A percentile compares a stretch with the other conserved stretches of the same genome.
These are phyloP conservation scores for Rachicladosporium sp. DNA, from an alignment of 2,329 filamentous ascomycete species.

Conservation along the genomic window DNA sequence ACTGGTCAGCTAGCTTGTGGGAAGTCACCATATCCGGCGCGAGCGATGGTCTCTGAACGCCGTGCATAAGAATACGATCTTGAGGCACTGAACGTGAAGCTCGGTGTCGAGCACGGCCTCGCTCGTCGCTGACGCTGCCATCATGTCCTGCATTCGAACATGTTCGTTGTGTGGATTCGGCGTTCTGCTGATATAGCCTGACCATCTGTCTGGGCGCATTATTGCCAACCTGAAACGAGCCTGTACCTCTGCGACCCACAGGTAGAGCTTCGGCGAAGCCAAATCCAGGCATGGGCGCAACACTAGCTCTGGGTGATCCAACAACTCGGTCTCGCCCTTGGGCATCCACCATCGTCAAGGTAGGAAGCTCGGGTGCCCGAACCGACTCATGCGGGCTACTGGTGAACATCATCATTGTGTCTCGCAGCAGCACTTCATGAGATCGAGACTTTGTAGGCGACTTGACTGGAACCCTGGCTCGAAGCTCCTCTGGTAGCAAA, in stretches of 20 bases:
- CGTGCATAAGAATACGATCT: not conserved
- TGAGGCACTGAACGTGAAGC: not conserved
- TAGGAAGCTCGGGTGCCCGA: conserved; percentile 1
- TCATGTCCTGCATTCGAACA: no score
- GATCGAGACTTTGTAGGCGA: conserved; percentile 9
- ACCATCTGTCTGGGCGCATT: conserved; percentile 6
- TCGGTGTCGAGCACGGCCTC: conserved; percentile 3
- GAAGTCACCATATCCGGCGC: conserved; percentile 1
- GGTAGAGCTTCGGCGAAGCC: not conserved
- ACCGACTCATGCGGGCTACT: not conserved
- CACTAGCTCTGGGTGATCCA: conserved; percentile 1
- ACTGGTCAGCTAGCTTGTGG: conserved; percentile 12
- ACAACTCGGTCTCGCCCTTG: conserved; percentile 4
- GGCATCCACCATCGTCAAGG: conserved; percentile 5
- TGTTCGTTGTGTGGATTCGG: not conserved
- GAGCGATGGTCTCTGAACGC: no score
- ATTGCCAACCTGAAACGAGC: conserved; percentile 7
- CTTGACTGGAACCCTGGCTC: conserved; percentile 12
- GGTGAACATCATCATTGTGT: conserved; percentile 5
- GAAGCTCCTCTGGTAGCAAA: conserved; percentile 21
- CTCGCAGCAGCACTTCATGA: conserved; percentile 2
- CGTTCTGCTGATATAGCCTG: not conserved
- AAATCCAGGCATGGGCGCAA: conserved; percentile 3
- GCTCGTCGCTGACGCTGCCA: not conserved
- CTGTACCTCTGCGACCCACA: not conserved